These are phyloP conservation scores for Astrothelium macrocarpum DNA, from an alignment of 495 filamentous ascomycete genomes.

Conservation along the genomic window DNA sequence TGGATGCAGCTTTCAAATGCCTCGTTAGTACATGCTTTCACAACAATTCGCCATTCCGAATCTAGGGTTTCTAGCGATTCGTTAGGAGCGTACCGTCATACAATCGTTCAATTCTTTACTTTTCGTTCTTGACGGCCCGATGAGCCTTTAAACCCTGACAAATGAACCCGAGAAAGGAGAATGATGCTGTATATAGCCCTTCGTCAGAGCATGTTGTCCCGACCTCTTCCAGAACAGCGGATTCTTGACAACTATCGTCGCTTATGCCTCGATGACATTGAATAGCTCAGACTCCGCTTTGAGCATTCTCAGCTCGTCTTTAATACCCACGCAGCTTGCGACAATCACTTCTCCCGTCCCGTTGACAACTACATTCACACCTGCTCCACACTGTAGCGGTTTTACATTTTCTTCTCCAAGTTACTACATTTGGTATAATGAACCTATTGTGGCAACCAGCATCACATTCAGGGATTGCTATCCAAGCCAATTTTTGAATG, in stretches of 20 bases:
- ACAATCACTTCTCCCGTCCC: background rate
- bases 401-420: constrained; percentile 3
- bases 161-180: too few species aligned
- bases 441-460: background rate
- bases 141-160: too few species aligned
- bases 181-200: too few species aligned
- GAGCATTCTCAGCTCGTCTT: background rate
- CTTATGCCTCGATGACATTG: background rate
- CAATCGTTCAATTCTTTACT: too few species aligned
- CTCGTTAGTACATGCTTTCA: too few species aligned
- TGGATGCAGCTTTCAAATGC: too few species aligned
- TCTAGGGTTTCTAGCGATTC: too few species aligned
- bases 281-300: background rate
- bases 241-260: background rate
- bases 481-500: background rate
- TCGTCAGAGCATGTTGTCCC: too few species aligned
- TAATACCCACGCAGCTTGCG: background rate
- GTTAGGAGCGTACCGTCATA: too few species aligned
- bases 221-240: too few species aligned
- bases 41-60: too few species aligned
- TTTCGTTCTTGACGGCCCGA: too few species aligned
- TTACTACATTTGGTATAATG: background rate
- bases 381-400: background rate
- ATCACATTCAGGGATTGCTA: background rate
- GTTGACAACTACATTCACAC: background rate